Percentiles rank a stretch among this genome's conserved stretches.
phyloP scores from a whole-genome alignment of 2,329 filamentous ascomycete species.

The Calcarisporium arbuscula region DNA sequence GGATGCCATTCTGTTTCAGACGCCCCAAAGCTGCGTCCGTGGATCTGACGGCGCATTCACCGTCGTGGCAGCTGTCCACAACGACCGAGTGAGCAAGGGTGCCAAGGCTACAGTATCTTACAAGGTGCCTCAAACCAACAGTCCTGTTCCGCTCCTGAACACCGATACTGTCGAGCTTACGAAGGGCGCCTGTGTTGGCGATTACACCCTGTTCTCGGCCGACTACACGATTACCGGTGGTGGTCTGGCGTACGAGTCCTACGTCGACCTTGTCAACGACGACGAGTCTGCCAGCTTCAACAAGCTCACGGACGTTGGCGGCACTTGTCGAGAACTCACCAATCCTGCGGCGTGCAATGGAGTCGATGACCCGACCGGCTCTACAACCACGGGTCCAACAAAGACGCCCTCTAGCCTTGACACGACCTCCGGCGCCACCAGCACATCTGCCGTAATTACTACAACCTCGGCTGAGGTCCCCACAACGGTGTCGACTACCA shows the following conservation, averaged over 20 bases:
- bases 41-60: constrained; percentile 35
- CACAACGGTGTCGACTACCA: constrained; percentile 20
- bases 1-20: constrained; percentile 49
- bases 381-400: constrained; percentile 8
- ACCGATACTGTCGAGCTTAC: constrained; percentile 31
- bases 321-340: constrained; percentile 36
- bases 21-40: constrained; percentile 49
- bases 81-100: constrained; percentile 36
- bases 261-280: constrained; percentile 38
- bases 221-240: constrained; percentile 40
- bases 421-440: background rate
- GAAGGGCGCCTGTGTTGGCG: constrained; percentile 37
- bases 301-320: constrained; percentile 35
- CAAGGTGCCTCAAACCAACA: constrained; percentile 32
- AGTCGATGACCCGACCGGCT: constrained; percentile 10
- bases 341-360: constrained; percentile 23
- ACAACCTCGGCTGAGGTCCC: constrained; percentile 6
- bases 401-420: background rate
- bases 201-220: constrained; percentile 42
- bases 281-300: constrained; percentile 42
- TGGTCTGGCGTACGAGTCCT: constrained; percentile 36
- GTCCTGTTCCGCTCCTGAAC: constrained; percentile 35
- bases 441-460: background rate
- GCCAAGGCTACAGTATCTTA: constrained; percentile 38
- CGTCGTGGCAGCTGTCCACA: constrained; percentile 42